These are phyloP conservation scores for Mortierella sp. DNA, from an alignment of 371 early-diverging fungal species.

Conservation along the genomic window DNA sequence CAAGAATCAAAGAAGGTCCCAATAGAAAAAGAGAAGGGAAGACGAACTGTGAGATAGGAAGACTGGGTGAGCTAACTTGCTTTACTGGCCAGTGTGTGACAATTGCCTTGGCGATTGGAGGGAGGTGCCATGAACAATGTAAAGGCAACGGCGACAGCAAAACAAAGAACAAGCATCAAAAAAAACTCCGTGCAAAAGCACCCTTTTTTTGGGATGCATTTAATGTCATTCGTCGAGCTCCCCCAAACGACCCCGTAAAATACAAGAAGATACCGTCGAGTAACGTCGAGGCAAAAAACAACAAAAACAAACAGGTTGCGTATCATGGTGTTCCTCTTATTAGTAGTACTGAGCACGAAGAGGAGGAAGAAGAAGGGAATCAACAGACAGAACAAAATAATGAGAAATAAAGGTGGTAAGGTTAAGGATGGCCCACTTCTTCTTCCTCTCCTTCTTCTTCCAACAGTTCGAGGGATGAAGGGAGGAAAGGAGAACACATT, in stretches of 20 bases:
- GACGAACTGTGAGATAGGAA: not conserved
- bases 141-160: not conserved
- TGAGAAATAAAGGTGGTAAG: constrained; percentile 6
- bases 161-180: constrained; percentile 2
- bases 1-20: not conserved
- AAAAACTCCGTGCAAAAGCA: constrained; percentile 13
- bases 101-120: not conserved
- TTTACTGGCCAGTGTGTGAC: too few species aligned
- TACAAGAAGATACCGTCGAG: not conserved
- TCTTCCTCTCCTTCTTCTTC: not conserved
- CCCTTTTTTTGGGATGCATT: not conserved
- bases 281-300: not conserved
- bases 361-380: not conserved
- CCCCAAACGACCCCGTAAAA: not conserved
- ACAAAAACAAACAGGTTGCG: not conserved
- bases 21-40: not conserved
- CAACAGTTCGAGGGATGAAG: not conserved
- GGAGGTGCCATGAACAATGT: not conserved
- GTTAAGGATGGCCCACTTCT: constrained; percentile 16
- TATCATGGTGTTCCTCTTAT: not conserved
- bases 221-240: constrained; percentile 8
- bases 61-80: not conserved
- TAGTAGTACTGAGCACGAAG: not conserved
- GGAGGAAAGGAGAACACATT: not conserved
- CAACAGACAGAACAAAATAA: not conserved